Evolutionary conservation across 768 basidiomycete genomes (phyloP), one percentile per base, ranked within the genome.

Genomic region (Rhizopogon vesiculosus): DNA sequence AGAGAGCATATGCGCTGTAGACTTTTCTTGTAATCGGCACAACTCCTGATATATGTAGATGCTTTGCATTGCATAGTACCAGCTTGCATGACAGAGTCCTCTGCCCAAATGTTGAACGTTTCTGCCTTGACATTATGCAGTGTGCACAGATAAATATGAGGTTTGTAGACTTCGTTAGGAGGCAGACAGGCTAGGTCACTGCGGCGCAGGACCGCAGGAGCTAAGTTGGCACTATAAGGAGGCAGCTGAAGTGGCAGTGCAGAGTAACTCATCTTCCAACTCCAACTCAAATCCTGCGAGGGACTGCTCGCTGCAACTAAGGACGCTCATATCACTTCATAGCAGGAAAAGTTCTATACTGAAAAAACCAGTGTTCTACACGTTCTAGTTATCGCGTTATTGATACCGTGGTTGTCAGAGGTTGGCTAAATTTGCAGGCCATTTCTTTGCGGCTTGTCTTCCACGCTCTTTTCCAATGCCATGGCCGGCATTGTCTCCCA

Each of bases 1-100:
- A 84, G 70, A 80, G 78, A 61, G 79, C 89, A 54, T 88, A 84
- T 64, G 53, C 19, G 42, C 57, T 19, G 9, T 22, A 22, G 29
- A 12, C 18, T 15, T 39, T 3, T 39, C 13, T 25, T 6, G 39
- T 41, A n/a, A 41, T 18, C 8, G n/a, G 16, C 40, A n/a, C 40
- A 41, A 25, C 33, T 15, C 22, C 13, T 29, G 10, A 18, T 46
- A 31, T 33, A 33, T 19, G 33, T 33, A 15, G 12, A 19, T 18
- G 10, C 16, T n/a, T 15, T 7, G 15, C 35, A 38, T 15, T 7
- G 15, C 35, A 38, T 25, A n/a, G n/a, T n/a, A 25, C 25, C 25
- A 25, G 25, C 25, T 25, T 25, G 25, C 25, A 25, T 25, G 25
- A 3, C 25, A 25, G 25, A 25, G 25, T 5, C 25, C 25, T 25